Percentiles rank a stretch among this genome's conserved stretches.
Conservation (phyloP, 2,329 filamentous ascomycete species). For the Penicillium sp. region DNA sequence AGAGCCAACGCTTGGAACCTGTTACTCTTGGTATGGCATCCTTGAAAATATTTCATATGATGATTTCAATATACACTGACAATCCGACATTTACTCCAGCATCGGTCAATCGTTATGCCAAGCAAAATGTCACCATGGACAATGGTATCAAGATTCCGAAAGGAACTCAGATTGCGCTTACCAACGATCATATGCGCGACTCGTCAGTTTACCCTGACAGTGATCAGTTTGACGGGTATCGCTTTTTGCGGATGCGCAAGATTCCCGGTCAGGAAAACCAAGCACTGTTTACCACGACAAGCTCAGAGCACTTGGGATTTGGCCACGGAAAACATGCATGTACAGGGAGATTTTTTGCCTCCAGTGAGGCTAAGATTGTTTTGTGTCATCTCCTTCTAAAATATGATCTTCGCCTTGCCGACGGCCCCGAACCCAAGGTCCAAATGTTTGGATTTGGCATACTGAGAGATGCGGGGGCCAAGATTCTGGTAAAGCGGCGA, state of each 20-base stretch:
- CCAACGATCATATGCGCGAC: background rate
- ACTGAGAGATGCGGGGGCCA: background rate
- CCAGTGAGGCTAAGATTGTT: conserved; percentile 31
- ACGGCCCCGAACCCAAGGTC: background rate
- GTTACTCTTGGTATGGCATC: conserved; percentile 1
- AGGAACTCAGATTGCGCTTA: background rate
- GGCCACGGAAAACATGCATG: conserved; percentile 60
- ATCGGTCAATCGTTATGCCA: background rate
- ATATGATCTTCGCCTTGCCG: conserved; percentile 26
- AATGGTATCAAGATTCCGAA: background rate
- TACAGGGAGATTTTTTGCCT: conserved; percentile 38
- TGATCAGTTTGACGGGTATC: conserved; percentile 5
- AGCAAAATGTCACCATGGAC: background rate
- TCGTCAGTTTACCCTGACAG: background rate
- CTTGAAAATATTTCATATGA: background rate
- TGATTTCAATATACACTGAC: too few relatives aligned
- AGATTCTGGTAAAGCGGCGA: background rate
- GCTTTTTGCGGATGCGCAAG: conserved; percentile 6
- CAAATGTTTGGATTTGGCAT: background rate
- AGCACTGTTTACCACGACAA: conserved; percentile 58
- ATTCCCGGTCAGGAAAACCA: conserved; percentile 35
- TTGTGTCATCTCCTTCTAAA: conserved; percentile 34
- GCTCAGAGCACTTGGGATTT: conserved; percentile 57
- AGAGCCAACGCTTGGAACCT: conserved; percentile 4
- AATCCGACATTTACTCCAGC: background rate